Conservation (phyloP, 345 rosid genomes). For the Viola odorata region DNA sequence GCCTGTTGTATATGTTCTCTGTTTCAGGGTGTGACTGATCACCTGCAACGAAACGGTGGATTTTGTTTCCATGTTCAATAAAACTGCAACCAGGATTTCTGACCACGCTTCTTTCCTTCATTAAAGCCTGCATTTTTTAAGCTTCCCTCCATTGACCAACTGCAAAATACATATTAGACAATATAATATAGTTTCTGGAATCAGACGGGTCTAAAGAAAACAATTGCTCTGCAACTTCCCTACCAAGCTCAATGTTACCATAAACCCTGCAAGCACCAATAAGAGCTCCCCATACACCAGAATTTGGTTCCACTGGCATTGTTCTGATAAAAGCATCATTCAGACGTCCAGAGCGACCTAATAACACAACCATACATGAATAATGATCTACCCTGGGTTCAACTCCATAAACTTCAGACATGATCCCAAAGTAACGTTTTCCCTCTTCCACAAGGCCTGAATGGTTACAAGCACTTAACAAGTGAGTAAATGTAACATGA, state of each 20-base stretch:
- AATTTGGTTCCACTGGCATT: slow-evolving; percentile 67
- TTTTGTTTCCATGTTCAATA: slow-evolving; percentile 47
- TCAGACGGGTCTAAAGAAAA: slow-evolving; percentile 52
- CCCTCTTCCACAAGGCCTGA: slow-evolving; percentile 61
- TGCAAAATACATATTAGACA: slow-evolving; percentile 63
- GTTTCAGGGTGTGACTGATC: slow-evolving; percentile 57
- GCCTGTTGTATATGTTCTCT: slow-evolving; percentile 41
- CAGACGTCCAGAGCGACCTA: slow-evolving; percentile 61
- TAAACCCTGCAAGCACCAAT: slow-evolving; percentile 66
- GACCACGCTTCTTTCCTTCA: slow-evolving; percentile 47
- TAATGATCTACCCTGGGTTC: slow-evolving; percentile 55
- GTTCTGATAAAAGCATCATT: slow-evolving; percentile 48
- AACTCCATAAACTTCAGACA: slow-evolving; percentile 39
- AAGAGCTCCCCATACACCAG: slow-evolving; percentile 76
- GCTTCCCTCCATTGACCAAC: slow-evolving; percentile 60
- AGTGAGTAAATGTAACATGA: slow-evolving; percentile 71
- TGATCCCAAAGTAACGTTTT: slow-evolving; percentile 41
- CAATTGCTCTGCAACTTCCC: slow-evolving; percentile 49
- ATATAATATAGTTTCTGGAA: slow-evolving; percentile 57
- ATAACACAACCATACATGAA: slow-evolving; percentile 73
- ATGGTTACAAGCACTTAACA: slow-evolving; percentile 72
- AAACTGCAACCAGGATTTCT: slow-evolving; percentile 60
- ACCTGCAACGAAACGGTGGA: slow-evolving; percentile 51
- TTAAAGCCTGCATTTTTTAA: slow-evolving; percentile 39
- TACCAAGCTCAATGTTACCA: slow-evolving; percentile 39